phyloP scores from a whole-genome alignment of 2,329 filamentous ascomycete genomes.

The Cadophora malorum region DNA sequence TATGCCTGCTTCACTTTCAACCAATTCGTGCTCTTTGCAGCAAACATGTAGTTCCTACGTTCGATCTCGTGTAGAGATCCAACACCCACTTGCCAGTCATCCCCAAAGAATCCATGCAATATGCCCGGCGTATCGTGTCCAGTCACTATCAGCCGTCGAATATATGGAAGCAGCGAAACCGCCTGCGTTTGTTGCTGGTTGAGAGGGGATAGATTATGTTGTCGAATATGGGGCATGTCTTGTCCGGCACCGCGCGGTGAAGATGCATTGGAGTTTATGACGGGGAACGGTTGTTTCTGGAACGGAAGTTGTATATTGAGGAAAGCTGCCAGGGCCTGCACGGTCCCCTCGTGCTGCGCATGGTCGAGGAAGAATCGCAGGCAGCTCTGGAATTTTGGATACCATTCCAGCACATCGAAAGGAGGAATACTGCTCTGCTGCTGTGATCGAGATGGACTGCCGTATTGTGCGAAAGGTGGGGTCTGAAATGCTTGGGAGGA shows the following conservation, averaged over 20 bases:
- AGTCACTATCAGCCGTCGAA: conserved; percentile 87
- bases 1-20: conserved; percentile 87
- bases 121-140: conserved; percentile 87
- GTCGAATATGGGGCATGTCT: conserved; percentile 32
- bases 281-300: conserved; percentile 64
- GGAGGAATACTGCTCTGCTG: conserved; percentile 21
- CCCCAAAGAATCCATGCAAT: conserved; percentile 96
- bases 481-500: conserved; percentile 27
- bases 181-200: conserved; percentile 32
- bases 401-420: conserved; percentile 91
- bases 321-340: conserved; percentile 88
- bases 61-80: conserved; percentile 87
- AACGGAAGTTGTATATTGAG: conserved; percentile 92
- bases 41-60: conserved; percentile 92
- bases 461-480: conserved; percentile 30
- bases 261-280: conserved; percentile 50
- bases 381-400: conserved; percentile 88
- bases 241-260: conserved; percentile 47
- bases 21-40: conserved; percentile 92
- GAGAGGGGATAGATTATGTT: conserved; percentile 31
- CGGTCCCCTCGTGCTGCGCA: conserved; percentile 80
- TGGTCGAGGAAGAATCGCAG: conserved; percentile 90
- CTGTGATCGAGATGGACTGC: conserved; percentile 28
- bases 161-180: conserved; percentile 83
- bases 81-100: conserved; percentile 83